Percentiles rank a stretch among this genome's conserved stretches.
phyloP scores from a whole-genome alignment of 148 eudicot genomes.

The Chenopodium formosanum region DNA sequence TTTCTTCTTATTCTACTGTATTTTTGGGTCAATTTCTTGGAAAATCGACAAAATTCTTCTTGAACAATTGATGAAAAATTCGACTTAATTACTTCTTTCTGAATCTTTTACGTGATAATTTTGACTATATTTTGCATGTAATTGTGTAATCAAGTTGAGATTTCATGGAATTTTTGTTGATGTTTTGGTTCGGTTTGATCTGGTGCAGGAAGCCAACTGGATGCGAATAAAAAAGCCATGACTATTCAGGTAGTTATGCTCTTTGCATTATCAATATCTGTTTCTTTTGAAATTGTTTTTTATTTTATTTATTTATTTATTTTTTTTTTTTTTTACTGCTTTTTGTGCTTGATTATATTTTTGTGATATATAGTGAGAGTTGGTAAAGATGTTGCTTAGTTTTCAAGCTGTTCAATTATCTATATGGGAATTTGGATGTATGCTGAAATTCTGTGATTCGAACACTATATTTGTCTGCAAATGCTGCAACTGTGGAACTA shows the following conservation, averaged over 20 bases:
- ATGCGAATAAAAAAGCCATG: constrained; percentile 82
- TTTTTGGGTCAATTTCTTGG: background rate
- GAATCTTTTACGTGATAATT: background rate
- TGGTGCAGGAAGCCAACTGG: constrained; percentile 78
- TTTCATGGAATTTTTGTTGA: background rate
- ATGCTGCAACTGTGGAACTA: background rate
- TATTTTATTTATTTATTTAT: background rate
- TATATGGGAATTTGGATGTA: too few relatives aligned
- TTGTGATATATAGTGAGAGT: background rate
- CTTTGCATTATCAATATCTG: background rate
- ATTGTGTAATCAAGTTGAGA: background rate
- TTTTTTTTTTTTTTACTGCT: background rate
- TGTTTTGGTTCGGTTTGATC: constrained; percentile 14
- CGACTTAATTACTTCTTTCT: background rate
- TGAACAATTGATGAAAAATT: too few relatives aligned
- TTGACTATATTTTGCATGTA: background rate
- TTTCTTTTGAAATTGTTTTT: background rate
- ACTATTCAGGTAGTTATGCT: constrained; percentile 55
- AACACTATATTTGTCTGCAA: background rate
- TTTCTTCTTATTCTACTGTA: background rate
- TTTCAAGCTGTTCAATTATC: background rate
- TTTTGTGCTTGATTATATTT: background rate
- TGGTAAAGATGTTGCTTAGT: background rate
- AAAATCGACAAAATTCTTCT: too few relatives aligned
- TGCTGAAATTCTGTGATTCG: background rate